These are phyloP conservation scores for Salvia miltiorrhiza DNA, from an alignment of 257 asterid species.

Conservation along the genomic window DNA sequence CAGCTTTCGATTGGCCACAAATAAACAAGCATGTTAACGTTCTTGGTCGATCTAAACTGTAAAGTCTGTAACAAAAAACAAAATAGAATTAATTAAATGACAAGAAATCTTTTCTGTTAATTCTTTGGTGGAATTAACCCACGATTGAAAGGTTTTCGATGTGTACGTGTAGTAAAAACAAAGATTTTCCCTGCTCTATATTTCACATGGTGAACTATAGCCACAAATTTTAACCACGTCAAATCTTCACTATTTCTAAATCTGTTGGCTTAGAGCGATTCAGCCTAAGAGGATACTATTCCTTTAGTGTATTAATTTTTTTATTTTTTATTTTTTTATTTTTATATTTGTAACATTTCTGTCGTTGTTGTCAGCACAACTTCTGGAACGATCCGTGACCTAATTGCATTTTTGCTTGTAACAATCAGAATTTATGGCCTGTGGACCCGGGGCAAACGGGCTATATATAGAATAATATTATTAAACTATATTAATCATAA, in stretches of 20 bases:
- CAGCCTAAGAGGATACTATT: conserved; percentile 21
- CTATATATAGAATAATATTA: not conserved
- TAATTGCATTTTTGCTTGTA: not conserved
- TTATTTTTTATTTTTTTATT: too few relatives aligned
- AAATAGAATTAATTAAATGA: not conserved
- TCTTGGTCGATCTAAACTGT: not conserved
- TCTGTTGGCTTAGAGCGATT: not conserved
- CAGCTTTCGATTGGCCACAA: not conserved
- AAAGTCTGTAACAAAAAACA: not conserved
- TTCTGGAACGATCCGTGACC: conserved; percentile 42
- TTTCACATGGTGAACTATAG: conserved; percentile 21
- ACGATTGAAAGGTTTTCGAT: conserved; percentile 17
- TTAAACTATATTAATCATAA: not conserved
- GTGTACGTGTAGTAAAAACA: conserved; percentile 24
- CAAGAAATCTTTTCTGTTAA: not conserved
- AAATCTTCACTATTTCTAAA: not conserved
- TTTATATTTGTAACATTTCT: not conserved
- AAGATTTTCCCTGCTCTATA: conserved; percentile 8
- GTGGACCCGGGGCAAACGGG: not conserved
- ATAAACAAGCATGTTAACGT: not conserved
- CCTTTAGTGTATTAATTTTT: not conserved
- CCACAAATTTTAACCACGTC: conserved; percentile 6
- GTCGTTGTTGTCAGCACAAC: conserved; percentile 10
- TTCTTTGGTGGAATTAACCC: not conserved
- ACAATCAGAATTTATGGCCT: not conserved